These are phyloP conservation scores for Fermentozyma sake DNA, from an alignment of 1,139 yeast species.

Conservation along the genomic window DNA sequence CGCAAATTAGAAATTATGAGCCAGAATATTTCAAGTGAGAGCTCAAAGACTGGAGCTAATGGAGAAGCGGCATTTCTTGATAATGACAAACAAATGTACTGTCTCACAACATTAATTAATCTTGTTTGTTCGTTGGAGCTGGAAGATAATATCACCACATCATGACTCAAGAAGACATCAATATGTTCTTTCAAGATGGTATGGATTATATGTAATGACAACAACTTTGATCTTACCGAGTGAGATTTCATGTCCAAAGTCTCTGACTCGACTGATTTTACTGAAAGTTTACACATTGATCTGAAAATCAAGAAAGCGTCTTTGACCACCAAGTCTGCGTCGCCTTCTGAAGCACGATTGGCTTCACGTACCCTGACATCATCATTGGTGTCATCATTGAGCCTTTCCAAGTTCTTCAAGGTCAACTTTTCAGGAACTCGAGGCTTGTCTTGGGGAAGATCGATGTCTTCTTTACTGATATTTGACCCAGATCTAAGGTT, in stretches of 20 bases:
- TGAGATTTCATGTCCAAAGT: constrained; percentile 83
- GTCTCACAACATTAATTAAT: constrained; percentile 77
- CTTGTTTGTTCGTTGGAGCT: constrained; percentile 57
- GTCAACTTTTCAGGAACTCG: constrained; percentile 44
- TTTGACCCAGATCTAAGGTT: constrained; percentile 18
- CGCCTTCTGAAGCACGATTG: constrained; percentile 39
- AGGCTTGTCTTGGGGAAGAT: constrained; percentile 4
- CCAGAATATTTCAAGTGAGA: constrained; percentile 93
- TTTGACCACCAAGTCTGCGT: constrained; percentile 67
- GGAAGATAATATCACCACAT: constrained; percentile 55
- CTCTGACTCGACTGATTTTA: constrained; percentile 70
- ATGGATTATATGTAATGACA: constrained; percentile 85
- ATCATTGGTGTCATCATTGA: constrained; percentile 48
- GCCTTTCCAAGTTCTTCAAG: constrained; percentile 51
- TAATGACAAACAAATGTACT: constrained; percentile 74
- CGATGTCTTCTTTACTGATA: constrained; percentile 16
- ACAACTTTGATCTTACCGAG: constrained; percentile 82
- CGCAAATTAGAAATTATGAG: constrained; percentile 76
- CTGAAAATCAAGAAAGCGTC: constrained; percentile 93
- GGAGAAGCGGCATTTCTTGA: constrained; percentile 93
- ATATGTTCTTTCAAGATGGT: constrained; percentile 82
- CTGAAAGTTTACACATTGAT: constrained; percentile 90
- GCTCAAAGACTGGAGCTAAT: constrained; percentile 86
- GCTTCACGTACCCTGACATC: constrained; percentile 51
- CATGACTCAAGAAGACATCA: constrained; percentile 68